Evolutionary conservation across 257 asterid species (phyloP).

Genomic region (Gentiana dahurica): DNA sequence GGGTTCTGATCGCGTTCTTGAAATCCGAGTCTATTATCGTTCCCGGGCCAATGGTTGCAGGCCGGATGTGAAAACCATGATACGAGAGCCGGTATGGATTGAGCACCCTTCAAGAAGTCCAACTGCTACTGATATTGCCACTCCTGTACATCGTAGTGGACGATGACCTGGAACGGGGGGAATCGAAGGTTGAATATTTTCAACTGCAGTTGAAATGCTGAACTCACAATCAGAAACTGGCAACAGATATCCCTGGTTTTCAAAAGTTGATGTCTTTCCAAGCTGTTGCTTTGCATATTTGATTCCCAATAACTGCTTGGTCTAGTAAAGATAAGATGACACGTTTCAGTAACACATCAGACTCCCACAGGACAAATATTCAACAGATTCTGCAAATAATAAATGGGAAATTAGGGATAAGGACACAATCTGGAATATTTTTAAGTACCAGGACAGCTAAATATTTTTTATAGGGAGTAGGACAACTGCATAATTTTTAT

Average conservation of each 20-base stretch:
- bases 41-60: slow-evolving; percentile 91
- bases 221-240: slow-evolving; percentile 82
- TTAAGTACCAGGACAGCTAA: no score
- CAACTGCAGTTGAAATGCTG: slow-evolving; percentile 72
- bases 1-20: slow-evolving; percentile 57
- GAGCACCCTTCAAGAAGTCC: slow-evolving; percentile 81
- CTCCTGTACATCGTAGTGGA: slow-evolving; percentile 75
- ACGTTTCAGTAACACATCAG: slow-evolving; percentile 9
- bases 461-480: no score
- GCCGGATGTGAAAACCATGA: slow-evolving; percentile 92
- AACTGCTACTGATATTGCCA: slow-evolving; percentile 81
- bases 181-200: slow-evolving; percentile 56
- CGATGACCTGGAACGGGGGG: slow-evolving; percentile 52
- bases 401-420: no score
- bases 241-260: slow-evolving; percentile 59
- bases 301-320: slow-evolving; percentile 54
- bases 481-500: no score
- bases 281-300: slow-evolving; percentile 41
- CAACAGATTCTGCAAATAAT: background rate
- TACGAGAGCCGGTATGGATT: slow-evolving; percentile 64
- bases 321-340: slow-evolving; percentile 34
- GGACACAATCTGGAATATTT: no score
- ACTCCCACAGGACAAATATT: background rate
- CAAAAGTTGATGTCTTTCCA: slow-evolving; percentile 43
- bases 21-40: slow-evolving; percentile 56